Evolutionary conservation across 176 grass and related monocot species (phyloP).

Genomic region (Chrysopogon serrulatus): DNA sequence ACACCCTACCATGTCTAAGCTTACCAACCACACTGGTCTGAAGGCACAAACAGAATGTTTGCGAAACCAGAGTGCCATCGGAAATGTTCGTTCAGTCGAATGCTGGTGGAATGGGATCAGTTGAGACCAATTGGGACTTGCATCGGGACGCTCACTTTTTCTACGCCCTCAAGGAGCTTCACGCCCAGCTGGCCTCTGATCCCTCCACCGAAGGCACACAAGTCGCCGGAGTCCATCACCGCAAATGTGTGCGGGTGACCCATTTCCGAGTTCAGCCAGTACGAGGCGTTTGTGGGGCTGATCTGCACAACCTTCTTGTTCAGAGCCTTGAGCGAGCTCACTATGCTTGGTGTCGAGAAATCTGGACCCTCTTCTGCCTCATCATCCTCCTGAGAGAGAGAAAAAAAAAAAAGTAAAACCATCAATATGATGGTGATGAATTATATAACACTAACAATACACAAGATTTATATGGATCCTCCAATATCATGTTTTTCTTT

Average conservation of each 20-base stretch:
- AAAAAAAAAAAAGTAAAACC: not conserved
- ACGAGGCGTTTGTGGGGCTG: slow-evolving; percentile 13
- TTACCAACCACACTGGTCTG: not conserved
- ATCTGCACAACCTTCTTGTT: slow-evolving; percentile 37
- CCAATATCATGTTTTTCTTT: not conserved
- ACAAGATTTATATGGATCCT: not conserved
- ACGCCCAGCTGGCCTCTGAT: slow-evolving; percentile 34
- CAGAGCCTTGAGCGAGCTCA: slow-evolving; percentile 3
- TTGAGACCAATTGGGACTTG: slow-evolving; percentile 8
- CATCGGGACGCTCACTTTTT: not conserved
- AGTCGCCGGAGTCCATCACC: slow-evolving; percentile 5
- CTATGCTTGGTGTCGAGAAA: slow-evolving; percentile 18
- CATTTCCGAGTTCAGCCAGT: slow-evolving; percentile 18
- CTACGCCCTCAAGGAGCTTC: not conserved
- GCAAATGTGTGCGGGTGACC: slow-evolving; percentile 20
- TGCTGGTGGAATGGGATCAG: not conserved
- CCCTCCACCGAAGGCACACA: slow-evolving; percentile 22
- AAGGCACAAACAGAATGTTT: not conserved
- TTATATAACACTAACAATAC: not conserved
- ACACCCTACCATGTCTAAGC: slow-evolving; percentile 9
- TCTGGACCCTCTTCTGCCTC: not conserved
- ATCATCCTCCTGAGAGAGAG: slow-evolving; percentile 15
- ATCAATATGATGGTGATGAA: not conserved
- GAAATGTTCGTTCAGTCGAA: not conserved
- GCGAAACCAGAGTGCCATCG: not conserved